Percentiles rank a stretch among this genome's conserved stretches.
phyloP scores from a whole-genome alignment of 176 grass and related monocot species.

The Bromus sterilis region DNA sequence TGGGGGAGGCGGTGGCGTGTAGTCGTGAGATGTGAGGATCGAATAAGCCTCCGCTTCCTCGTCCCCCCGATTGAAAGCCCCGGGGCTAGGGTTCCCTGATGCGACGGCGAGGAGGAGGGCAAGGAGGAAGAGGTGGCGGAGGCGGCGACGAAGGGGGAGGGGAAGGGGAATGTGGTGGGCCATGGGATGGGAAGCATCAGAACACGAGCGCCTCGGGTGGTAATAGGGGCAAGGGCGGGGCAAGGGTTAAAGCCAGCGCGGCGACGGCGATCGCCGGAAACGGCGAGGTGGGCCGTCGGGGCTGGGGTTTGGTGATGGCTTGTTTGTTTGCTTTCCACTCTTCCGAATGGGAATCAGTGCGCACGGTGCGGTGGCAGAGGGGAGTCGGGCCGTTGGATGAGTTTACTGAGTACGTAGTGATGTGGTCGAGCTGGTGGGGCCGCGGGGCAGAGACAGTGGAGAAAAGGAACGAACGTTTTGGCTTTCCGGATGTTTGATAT shows the following conservation, averaged over 20 bases:
- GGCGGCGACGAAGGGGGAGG: neutral
- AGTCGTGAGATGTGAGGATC: conserved; percentile 78
- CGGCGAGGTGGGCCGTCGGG: conserved; percentile 21
- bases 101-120: conserved; percentile 21
- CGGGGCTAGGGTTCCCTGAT: conserved; percentile 30
- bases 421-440: neutral
- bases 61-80: conserved; percentile 11
- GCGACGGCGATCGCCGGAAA: conserved; percentile 34
- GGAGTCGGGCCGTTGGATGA: neutral
- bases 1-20: conserved; percentile 68
- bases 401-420: too few species aligned
- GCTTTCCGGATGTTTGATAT: neutral
- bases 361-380: neutral
- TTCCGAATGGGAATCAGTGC: conserved; percentile 16
- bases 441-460: neutral
- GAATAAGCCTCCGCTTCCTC: conserved; percentile 35
- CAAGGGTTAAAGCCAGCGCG: neutral
- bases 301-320: conserved; percentile 30
- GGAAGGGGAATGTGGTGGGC: conserved; percentile 31
- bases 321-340: conserved; percentile 35
- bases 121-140: conserved; percentile 10
- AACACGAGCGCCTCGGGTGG: neutral
- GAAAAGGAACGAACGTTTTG: neutral
- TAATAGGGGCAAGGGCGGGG: neutral
- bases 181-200: conserved; percentile 75